Conservation (phyloP, 1,284 basidiomycete species). For the Melampsora americana region DNA sequence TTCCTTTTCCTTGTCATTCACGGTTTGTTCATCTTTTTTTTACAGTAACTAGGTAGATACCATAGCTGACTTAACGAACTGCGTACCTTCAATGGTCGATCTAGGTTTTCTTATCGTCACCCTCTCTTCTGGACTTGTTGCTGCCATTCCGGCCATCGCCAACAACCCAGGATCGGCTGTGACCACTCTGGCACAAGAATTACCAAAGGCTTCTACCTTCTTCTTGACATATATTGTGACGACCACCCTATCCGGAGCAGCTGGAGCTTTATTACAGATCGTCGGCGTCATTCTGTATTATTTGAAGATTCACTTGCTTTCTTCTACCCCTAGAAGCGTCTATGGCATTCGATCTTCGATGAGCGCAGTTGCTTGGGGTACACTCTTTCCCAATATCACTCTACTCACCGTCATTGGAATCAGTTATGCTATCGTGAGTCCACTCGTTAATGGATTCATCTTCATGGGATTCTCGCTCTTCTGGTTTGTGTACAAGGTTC, state of each 20-base stretch:
- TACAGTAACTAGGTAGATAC: not conserved
- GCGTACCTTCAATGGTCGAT: slow-evolving; percentile 54
- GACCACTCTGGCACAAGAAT: slow-evolving; percentile 65
- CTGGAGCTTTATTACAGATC: slow-evolving; percentile 74
- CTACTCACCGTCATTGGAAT: slow-evolving; percentile 49
- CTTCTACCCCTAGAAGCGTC: slow-evolving; percentile 82
- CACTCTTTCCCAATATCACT: slow-evolving; percentile 60
- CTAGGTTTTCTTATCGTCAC: slow-evolving; percentile 87
- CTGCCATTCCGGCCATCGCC: slow-evolving; percentile 64
- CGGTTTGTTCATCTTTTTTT: slow-evolving; percentile 53
- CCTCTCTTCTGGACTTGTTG: slow-evolving; percentile 72
- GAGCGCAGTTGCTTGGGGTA: slow-evolving; percentile 73
- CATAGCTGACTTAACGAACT: not conserved
- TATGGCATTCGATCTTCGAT: slow-evolving; percentile 72
- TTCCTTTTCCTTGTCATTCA: slow-evolving; percentile 88
- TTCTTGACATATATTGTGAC: slow-evolving; percentile 72
- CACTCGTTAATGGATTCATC: slow-evolving; percentile 88
- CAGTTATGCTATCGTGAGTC: slow-evolving; percentile 85
- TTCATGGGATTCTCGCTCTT: slow-evolving; percentile 76
- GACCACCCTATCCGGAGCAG: slow-evolving; percentile 65
- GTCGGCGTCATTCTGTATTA: slow-evolving; percentile 75
- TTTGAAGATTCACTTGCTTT: slow-evolving; percentile 76
- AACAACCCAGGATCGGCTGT: slow-evolving; percentile 66
- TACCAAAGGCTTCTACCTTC: slow-evolving; percentile 84
- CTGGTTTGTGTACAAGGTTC: slow-evolving; percentile 77